These are phyloP conservation scores for Tinospora cordifolia DNA, from an alignment of 164 flowering plant genomes.

Conservation along the genomic window DNA sequence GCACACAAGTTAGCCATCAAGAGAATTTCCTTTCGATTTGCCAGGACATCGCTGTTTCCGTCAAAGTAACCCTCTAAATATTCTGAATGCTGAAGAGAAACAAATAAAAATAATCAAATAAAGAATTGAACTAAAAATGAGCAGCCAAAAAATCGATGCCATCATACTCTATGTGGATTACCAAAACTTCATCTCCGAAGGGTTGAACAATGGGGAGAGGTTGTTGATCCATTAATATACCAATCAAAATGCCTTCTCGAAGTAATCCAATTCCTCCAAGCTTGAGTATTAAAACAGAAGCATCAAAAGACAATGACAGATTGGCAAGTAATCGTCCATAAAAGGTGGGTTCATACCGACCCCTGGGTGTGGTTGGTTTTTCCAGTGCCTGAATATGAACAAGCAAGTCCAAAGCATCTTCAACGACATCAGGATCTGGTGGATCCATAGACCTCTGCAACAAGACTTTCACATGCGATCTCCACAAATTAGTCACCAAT, in stretches of 20 bases:
- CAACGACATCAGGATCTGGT: slow-evolving; percentile 70
- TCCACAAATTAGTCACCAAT: slow-evolving; percentile 9
- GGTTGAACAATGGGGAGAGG: slow-evolving; percentile 86
- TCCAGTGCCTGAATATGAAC: slow-evolving; percentile 52
- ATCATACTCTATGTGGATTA: slow-evolving; percentile 17
- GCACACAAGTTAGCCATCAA: slow-evolving; percentile 72
- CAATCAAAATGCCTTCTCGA: slow-evolving; percentile 88
- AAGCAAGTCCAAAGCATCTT: slow-evolving; percentile 72
- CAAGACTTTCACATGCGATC: slow-evolving; percentile 38
- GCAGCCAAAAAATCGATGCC: neutral
- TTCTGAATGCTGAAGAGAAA: slow-evolving; percentile 41
- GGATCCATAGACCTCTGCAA: slow-evolving; percentile 86
- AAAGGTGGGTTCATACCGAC: slow-evolving; percentile 82
- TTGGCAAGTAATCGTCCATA: slow-evolving; percentile 77
- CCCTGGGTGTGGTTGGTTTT: slow-evolving; percentile 42
- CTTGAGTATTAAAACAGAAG: slow-evolving; percentile 69
- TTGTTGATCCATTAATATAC: slow-evolving; percentile 72
- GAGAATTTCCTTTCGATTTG: slow-evolving; percentile 51
- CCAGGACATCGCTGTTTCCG: slow-evolving; percentile 28
- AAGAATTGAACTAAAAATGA: neutral
- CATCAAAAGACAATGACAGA: slow-evolving; percentile 82
- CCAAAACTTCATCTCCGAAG: slow-evolving; percentile 74
- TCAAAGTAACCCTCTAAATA: slow-evolving; percentile 43
- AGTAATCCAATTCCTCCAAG: slow-evolving; percentile 72
- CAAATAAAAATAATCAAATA: slow-evolving; percentile 5